Base-by-base conservation (phyloP, 2,329 filamentous ascomycete genomes). In the Gremmenia infestans region DNA sequence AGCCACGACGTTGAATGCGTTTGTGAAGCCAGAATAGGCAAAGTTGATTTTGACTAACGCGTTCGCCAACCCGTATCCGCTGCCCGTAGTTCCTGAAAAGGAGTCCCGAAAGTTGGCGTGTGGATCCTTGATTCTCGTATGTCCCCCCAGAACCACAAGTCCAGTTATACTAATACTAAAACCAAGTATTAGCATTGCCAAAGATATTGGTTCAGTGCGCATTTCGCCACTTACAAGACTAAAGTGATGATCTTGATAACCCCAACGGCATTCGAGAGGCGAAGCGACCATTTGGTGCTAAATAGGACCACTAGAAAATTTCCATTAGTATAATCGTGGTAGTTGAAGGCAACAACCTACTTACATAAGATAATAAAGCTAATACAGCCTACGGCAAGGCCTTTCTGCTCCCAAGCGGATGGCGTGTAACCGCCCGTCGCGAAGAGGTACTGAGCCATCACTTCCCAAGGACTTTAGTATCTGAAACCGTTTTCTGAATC, bases 341-440 rank as follows among this genome's bases (percentile, higher is more conserved):
- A 32, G 7, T 32, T 9, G 8, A 8, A 9, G 28, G 8, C 1
- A 1, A 32, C 9, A 32, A 32, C 1, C 6, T 32, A 32, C 78
- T 59, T 63, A 81, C 81, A 73, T 1, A 85, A 58, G 0, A 79
- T 63, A 14, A 73, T 72, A 62, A 58, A 53, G 4, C 61, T 65
- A 22, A 63, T 62, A 25, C 64, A 60, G 1, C 81, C 84, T 23
- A 88, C 71, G 0, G 86, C 86, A 2, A 88, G 79, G 1, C 85
- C 86, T 65, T 88, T 88, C 52, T 81, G 67, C 63, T 88, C 74
- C 86, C 85, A 89, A n/a, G 74, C 71, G 0, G 78, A 78, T 0
- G 81, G 78, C 0, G 68, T 70, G 0, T 72, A 67, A 0, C 76
- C 80, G 1, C 73, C 77, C 45, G 84, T 81, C 8, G 76, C 75